Evolutionary conservation across 352 stramenopile genomes (phyloP).

Genomic region (Blastocystis sp.): DNA sequence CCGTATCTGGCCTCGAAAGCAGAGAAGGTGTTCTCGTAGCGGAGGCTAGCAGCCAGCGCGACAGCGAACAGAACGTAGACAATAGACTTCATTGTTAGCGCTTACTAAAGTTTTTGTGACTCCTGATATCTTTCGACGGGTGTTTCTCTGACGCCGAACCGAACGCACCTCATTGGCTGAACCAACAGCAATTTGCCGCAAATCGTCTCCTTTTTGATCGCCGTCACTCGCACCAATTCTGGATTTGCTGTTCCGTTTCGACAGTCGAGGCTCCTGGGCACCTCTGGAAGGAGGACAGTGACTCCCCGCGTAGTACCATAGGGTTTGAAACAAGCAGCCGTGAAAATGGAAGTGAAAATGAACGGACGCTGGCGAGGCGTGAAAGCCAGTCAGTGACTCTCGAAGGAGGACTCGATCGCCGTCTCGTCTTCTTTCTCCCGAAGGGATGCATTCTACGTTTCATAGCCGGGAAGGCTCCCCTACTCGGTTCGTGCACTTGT

Average conservation of each 20-base stretch:
- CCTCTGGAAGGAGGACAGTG: too few species aligned
- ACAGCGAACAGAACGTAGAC: constrained; percentile 54
- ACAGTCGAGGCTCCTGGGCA: too few species aligned
- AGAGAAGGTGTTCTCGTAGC: constrained; percentile 50
- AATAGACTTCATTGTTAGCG: constrained; percentile 50
- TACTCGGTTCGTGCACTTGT: constrained; percentile 17
- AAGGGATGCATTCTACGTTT: not conserved
- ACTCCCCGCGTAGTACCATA: too few species aligned
- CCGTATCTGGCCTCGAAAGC: constrained; percentile 66
- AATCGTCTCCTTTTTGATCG: too few species aligned
- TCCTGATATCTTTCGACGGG: not conserved
- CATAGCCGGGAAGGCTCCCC: not conserved
- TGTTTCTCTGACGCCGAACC: not conserved
- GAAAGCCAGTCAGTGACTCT: not conserved
- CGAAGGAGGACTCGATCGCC: constrained; percentile 22
- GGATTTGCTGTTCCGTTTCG: too few species aligned
- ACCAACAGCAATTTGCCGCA: too few species aligned
- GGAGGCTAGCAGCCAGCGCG: constrained; percentile 20
- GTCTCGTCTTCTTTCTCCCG: constrained; percentile 28
- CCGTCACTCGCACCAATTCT: too few species aligned
- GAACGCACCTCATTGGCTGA: not conserved
- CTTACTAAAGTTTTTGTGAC: constrained; percentile 42
- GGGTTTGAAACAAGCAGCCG: not conserved
- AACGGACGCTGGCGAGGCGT: too few species aligned
- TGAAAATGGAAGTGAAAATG: too few species aligned